Evolutionary conservation across 2,329 filamentous ascomycete species (phyloP).

Genomic region (Trichoderma sp.): DNA sequence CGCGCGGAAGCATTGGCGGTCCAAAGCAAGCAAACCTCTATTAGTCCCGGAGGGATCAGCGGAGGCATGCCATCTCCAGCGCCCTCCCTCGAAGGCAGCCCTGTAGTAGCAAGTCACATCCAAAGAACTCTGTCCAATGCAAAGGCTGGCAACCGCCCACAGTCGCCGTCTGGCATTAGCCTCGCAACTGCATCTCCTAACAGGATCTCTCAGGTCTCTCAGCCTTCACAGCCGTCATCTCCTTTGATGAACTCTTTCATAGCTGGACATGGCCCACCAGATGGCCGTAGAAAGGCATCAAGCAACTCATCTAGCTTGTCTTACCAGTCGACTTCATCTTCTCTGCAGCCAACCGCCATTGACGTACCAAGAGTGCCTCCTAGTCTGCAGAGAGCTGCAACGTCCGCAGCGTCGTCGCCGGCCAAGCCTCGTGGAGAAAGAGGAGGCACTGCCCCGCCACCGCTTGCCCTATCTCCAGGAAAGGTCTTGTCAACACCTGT

Average conservation of each 20-base stretch:
- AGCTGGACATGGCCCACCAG: slow-evolving; percentile 75
- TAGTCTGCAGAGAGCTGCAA: slow-evolving; percentile 63
- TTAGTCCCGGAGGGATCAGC: slow-evolving; percentile 48
- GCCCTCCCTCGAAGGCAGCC: slow-evolving; percentile 80
- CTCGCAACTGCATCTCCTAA: slow-evolving; percentile 86
- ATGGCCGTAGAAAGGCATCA: slow-evolving; percentile 84
- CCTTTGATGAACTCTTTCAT: slow-evolving; percentile 97
- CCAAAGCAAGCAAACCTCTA: slow-evolving; percentile 56
- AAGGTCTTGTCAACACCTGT: slow-evolving; percentile 62
- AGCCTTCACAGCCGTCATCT: slow-evolving; percentile 62
- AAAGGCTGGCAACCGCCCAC: slow-evolving; percentile 76
- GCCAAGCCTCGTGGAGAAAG: slow-evolving; percentile 59
- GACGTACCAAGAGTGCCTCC: slow-evolving; percentile 70
- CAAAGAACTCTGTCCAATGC: slow-evolving; percentile 83
- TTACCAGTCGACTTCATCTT: slow-evolving; percentile 67
- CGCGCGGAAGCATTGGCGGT: slow-evolving; percentile 83
- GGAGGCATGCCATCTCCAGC: slow-evolving; percentile 60
- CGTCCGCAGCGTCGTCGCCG: slow-evolving; percentile 58
- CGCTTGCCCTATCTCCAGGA: slow-evolving; percentile 62
- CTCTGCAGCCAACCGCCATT: slow-evolving; percentile 70
- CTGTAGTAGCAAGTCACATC: slow-evolving; percentile 75
- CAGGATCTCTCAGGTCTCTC: slow-evolving; percentile 69
- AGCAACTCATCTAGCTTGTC: slow-evolving; percentile 85
- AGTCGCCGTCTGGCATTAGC: slow-evolving; percentile 80
- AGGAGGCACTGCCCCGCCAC: slow-evolving; percentile 48